Conservation (phyloP, 2,329 filamentous ascomycete genomes). For the Fusarium sp. region DNA sequence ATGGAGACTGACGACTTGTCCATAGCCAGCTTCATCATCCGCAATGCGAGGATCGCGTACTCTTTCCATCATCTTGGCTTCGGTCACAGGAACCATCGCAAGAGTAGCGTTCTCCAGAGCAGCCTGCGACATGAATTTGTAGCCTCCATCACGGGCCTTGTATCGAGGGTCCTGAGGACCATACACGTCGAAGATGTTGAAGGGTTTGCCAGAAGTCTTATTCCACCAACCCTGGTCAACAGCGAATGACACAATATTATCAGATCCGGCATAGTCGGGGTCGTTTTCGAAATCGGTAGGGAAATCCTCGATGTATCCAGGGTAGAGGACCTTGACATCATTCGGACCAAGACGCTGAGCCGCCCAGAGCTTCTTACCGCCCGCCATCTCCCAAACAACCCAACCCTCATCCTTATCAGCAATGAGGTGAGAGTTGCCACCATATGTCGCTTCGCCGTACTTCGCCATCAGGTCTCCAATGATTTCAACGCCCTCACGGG, state of each 20-base stretch:
- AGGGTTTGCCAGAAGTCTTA: slow-evolving; percentile 24
- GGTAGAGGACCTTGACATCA: slow-evolving; percentile 39
- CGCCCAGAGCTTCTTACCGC: slow-evolving; percentile 38
- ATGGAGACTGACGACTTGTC: slow-evolving; percentile 33
- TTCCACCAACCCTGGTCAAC: slow-evolving; percentile 41
- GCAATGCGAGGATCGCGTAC: slow-evolving; percentile 37
- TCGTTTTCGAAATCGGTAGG: slow-evolving; percentile 21
- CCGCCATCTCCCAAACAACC: slow-evolving; percentile 42
- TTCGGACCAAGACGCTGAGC: slow-evolving; percentile 36
- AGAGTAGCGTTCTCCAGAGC: slow-evolving; percentile 36
- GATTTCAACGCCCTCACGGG: slow-evolving; percentile 35
- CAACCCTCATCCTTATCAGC: slow-evolving; percentile 40
- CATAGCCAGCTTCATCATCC: slow-evolving; percentile 39
- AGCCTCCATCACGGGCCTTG: slow-evolving; percentile 38
- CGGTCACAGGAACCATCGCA: slow-evolving; percentile 34
- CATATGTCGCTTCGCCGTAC: slow-evolving; percentile 38
- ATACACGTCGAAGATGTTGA: slow-evolving; percentile 39
- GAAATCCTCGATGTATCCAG: slow-evolving; percentile 38
- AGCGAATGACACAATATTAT: slow-evolving; percentile 39
- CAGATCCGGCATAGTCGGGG: slow-evolving; percentile 28
- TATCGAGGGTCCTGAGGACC: slow-evolving; percentile 36
- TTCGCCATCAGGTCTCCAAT: slow-evolving; percentile 30
- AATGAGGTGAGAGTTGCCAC: slow-evolving; percentile 39
- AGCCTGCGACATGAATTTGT: slow-evolving; percentile 41
- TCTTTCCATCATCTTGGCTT: slow-evolving; percentile 38